Evolutionary conservation across 768 basidiomycete genomes (phyloP), one percentile per base, ranked within the genome.

Genomic region (Panellus pusillus): DNA sequence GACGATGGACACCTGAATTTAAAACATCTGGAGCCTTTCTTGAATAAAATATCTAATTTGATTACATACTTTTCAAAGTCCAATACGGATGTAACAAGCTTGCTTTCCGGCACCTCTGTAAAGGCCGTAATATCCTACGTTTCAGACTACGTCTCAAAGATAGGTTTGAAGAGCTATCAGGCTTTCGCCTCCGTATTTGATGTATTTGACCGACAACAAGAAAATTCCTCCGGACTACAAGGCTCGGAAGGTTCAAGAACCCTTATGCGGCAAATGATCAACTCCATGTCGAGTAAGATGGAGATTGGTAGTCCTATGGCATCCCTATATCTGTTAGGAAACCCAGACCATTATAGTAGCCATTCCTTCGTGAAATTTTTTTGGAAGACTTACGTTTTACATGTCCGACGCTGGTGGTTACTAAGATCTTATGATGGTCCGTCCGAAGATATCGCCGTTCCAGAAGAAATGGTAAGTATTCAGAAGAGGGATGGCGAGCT

Each of bases 261-360:
- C 2, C 12, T 40, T 2, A 40, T 40, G 39, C 13, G 39, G 2
- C 39, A 40, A 9, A 40, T 40, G 39, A 18, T 40, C 9, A 40
- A 40, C 9, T 3, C 32, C 32, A 35, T 35, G 32, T 35, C 32
- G 2, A 35, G 63, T 2, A 68, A 65, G 52, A 42, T 61, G 36
- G 70, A 72, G 56, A 64, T 70, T 28, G 71, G 71, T 13, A 50
- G 52, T 31, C 72, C 70, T 0, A 66, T 72, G 66, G 61, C 60
- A 1, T 63, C 53, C 20, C 28, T 67, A 39, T 70, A 72, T 52
- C 41, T 73, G 5, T 40, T 72, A 3, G 66, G 64, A 4, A 49
- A 65, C 59, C 68, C 68, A 11, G 72, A 73, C 58, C 70, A 70
- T 41, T 72, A 71, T 40, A 70, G 65, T 1, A 67, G 50, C 50